Conservation (phyloP, 2,329 filamentous ascomycete genomes). For the Penicillium rolfsii region DNA sequence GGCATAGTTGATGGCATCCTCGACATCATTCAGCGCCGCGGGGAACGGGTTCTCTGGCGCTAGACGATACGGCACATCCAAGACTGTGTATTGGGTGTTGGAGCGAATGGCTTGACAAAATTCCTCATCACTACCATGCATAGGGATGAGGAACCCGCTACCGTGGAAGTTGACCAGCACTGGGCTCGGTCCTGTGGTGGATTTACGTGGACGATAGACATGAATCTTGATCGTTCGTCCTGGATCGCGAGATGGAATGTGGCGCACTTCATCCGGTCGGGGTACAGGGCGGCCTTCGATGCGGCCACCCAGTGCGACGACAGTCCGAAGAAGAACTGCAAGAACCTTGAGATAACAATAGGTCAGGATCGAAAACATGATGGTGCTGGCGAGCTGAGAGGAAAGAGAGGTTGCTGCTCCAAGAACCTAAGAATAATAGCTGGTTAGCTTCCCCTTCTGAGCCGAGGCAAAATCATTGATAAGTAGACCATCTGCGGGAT, state of each 20-base stretch:
- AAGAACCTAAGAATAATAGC: background rate
- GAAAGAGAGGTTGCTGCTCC: background rate
- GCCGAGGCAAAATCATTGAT: constrained; percentile 2
- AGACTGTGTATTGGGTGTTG: constrained; percentile 36
- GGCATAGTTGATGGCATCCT: constrained; percentile 44
- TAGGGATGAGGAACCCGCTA: constrained; percentile 39
- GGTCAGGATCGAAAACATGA: constrained; percentile 25
- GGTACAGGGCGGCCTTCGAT: constrained; percentile 2
- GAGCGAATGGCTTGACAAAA: constrained; percentile 34
- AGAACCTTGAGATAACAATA: constrained; percentile 31
- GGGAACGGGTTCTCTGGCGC: constrained; percentile 48
- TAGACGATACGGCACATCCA: constrained; percentile 47
- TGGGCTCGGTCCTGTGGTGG: constrained; percentile 27
- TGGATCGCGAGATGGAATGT: constrained; percentile 37
- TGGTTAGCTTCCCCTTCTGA: background rate
- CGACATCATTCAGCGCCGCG: constrained; percentile 45
- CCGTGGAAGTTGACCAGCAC: constrained; percentile 42
- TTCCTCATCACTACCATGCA: constrained; percentile 38
- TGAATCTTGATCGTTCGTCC: constrained; percentile 37
- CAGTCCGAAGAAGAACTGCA: constrained; percentile 23
- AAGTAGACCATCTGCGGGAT: background rate
- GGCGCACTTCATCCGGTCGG: constrained; percentile 32
- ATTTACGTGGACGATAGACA: constrained; percentile 31
- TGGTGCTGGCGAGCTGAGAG: background rate
- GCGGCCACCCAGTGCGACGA: constrained; percentile 4